These are phyloP conservation scores for Gliomastix tumulicola DNA, from an alignment of 2,329 filamentous ascomycete genomes.

Conservation along the genomic window DNA sequence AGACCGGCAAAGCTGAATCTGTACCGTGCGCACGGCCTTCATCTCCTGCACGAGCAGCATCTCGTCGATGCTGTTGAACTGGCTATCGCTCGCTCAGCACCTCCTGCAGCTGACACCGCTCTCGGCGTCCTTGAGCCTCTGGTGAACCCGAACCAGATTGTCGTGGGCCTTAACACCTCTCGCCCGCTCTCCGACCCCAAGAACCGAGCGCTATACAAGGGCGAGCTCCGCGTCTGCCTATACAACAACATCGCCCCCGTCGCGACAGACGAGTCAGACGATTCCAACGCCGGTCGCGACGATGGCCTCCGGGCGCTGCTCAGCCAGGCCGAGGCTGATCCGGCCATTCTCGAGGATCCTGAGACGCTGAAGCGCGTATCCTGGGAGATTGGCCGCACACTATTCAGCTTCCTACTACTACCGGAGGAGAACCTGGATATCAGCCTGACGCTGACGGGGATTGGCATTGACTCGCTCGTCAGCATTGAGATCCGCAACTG, in stretches of 20 bases:
- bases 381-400: too few species aligned
- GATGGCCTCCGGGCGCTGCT: too few species aligned
- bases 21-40: neutral
- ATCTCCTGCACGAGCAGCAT: neutral
- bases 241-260: neutral
- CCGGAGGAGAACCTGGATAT: too few species aligned
- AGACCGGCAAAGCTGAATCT: neutral
- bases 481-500: conserved; percentile 44
- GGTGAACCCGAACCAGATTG: neutral
- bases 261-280: too few species aligned
- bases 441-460: too few species aligned
- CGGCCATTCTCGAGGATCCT: too few species aligned
- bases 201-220: neutral
- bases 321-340: too few species aligned
- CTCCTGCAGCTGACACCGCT: neutral
- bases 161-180: neutral
- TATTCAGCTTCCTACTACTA: too few species aligned
- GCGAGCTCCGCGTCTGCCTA: neutral
- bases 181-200: neutral
- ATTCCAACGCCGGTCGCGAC: too few species aligned
- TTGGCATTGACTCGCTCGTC: conserved; percentile 44
- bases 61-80: neutral
- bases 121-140: too few species aligned
- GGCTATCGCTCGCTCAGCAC: too few species aligned
- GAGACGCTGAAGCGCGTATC: too few species aligned